phyloP scores from a whole-genome alignment of 2,329 filamentous ascomycete species.

The Penicillium sp. region DNA sequence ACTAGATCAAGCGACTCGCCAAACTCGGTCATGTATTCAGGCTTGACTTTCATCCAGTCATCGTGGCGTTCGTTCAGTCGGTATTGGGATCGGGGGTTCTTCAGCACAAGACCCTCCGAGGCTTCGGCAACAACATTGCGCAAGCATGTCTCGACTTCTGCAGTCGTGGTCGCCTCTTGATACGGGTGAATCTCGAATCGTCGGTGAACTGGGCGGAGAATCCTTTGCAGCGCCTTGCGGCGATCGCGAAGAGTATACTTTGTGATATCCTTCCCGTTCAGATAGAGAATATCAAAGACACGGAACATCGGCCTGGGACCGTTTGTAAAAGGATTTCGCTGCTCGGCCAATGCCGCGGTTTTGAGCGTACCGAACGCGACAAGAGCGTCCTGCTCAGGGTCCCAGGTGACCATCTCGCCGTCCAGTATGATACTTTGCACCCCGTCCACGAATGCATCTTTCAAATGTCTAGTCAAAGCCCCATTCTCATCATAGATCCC shows the following conservation, averaged over 20 bases:
- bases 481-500: conserved; percentile 71
- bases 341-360: conserved; percentile 77
- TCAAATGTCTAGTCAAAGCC: conserved; percentile 76
- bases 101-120: conserved; percentile 87
- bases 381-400: conserved; percentile 77
- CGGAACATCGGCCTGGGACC: conserved; percentile 75
- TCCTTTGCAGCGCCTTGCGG: conserved; percentile 68
- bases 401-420: conserved; percentile 99
- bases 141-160: conserved; percentile 75
- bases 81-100: conserved; percentile 87
- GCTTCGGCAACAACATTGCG: conserved; percentile 81
- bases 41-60: conserved; percentile 98
- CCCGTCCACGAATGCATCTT: conserved; percentile 70
- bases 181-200: conserved; percentile 81
- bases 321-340: conserved; percentile 65
- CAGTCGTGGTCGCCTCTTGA: conserved; percentile 61
- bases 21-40: conserved; percentile 96
- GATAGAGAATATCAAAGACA: conserved; percentile 85
- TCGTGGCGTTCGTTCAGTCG: conserved; percentile 85
- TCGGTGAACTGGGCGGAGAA: conserved; percentile 67
- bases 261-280: conserved; percentile 79
- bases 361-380: conserved; percentile 92
- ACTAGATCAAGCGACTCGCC: conserved; percentile 90
- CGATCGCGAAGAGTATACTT: conserved; percentile 81
- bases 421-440: conserved; percentile 89